These are phyloP conservation scores for Helenozyma baotianmanensis DNA, from an alignment of 805 yeast genomes.

Conservation along the genomic window DNA sequence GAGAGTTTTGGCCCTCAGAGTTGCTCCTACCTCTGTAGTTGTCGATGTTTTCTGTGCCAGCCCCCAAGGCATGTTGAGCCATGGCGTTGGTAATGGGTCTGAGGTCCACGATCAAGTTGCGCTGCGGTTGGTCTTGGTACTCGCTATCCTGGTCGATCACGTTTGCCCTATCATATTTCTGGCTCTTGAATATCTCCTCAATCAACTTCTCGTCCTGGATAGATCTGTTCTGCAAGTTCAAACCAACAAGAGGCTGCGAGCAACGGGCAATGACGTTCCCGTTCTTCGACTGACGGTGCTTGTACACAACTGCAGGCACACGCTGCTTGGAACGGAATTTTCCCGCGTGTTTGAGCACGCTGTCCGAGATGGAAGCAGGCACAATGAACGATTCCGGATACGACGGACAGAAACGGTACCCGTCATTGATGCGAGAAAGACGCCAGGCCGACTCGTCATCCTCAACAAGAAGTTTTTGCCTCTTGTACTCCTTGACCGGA, in stretches of 20 bases:
- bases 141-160: constrained; percentile 18
- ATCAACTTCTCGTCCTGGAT: constrained; percentile 87
- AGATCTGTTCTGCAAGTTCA: constrained; percentile 74
- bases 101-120: constrained; percentile 78
- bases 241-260: constrained; percentile 88
- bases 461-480: constrained; percentile 58
- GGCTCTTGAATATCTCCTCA: constrained; percentile 65
- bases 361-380: constrained; percentile 77
- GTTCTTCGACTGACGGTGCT: constrained; percentile 50
- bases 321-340: constrained; percentile 82
- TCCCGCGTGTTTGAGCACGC: constrained; percentile 75
- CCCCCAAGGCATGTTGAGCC: constrained; percentile 96
- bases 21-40: constrained; percentile 50
- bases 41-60: constrained; percentile 95
- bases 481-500: constrained; percentile 55
- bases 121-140: constrained; percentile 32
- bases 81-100: constrained; percentile 91
- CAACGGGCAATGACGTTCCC: constrained; percentile 82
- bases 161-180: constrained; percentile 28
- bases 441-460: constrained; percentile 54
- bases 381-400: constrained; percentile 69
- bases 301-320: constrained; percentile 78
- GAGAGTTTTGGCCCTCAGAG: constrained; percentile 7
- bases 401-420: constrained; percentile 65
- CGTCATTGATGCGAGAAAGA: constrained; percentile 55